Base-by-base conservation (phyloP, 2,329 filamentous ascomycete genomes). In the Hypoxylon sp. region DNA sequence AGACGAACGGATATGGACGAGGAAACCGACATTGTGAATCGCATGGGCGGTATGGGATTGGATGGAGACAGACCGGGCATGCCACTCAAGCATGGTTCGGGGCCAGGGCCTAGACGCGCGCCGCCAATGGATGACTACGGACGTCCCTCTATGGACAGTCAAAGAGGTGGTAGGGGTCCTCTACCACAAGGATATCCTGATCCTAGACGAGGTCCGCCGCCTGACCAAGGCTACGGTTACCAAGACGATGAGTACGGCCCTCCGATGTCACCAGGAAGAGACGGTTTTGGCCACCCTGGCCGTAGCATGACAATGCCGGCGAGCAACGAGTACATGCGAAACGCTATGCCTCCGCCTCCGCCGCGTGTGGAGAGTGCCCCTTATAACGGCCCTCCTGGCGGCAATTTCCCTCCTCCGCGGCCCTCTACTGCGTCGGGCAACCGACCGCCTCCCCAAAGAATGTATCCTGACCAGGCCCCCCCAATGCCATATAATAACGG, bases 251-350 rank as follows among this genome's bases (percentile, higher is more conserved):
- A 72, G 7, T 73, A 74, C 31, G 69, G 70, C 11, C 69, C 69
- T 21, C 69, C 75, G 15, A 74, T 72, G 48, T 73, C 74, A 31
- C 73, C 75, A 9, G 64, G 63, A 7, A 68, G 69, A 58, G 74
- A 78, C 33, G 75, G 77, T 4, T 85, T 82, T 63, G 82, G 77
- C 0, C 79, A 81, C 2, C 83, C 82, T 7, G 69, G 74, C n/a
- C 78, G 85, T 64, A 88, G 84, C 55, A 83, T 82, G 79, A 88
- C 86, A 4, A 84, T 87, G 82, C 84, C 85, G 1, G 71, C 77
- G 2, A 78, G 82, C 52, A 77, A 80, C 9, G 67, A 70, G 18
- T 64, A 77, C 27, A 76, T 76, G 71, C 69, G 67, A 5, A 70
- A 73, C 45, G 70, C 61, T 10, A 70, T 70, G 17, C 68, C 71